Evolutionary conservation across 306 rosid genomes (phyloP), one percentile per base, ranked within the genome.

Genomic region (Vigna mungo): DNA sequence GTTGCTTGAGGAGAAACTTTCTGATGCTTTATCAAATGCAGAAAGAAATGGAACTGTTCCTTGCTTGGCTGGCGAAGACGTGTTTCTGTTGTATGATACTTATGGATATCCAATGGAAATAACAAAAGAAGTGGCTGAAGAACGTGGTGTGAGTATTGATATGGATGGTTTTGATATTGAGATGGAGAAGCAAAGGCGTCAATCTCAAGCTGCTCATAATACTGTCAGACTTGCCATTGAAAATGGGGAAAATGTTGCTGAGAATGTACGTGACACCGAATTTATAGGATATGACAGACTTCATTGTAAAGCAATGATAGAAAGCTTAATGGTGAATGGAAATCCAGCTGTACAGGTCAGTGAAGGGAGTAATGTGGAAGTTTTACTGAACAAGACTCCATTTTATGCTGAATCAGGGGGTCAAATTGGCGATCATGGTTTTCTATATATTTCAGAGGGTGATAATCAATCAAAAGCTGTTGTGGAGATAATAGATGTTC

Each of bases 381-480:
- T 95, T 82, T 71, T 92, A 82, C 80, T 95, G 86, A 86, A 90
- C 84, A 84, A 82, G 83, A 95, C 97, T 71, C 98, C 98, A 56
- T 95, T 95, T 88, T 92, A 92, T 87, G 96, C 96, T 62, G 98
- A 95, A 89, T 95, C 98, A 69, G 98, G 97, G 43, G 98, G 97
- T 60, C 98, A 95, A 79, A 95, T 95, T 71, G 97, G 89, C 74
- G 98, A 95, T 81, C 84, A 87, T 66, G 98, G 98, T 68, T 89
- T 85, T 80, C 82, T 95, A 36, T 95, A 89, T 83, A 65, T 89
- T 62, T 54, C 86, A 11, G 86, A 88, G 59, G 86, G 84, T 79
- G 91, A 85, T 85, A 80, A 87, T 87, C 88, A 81, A 71, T 87
- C 71, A 54, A 83, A 81, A 71, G 92, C 91, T 71, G 88, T 89